Conservation (phyloP, 176 grass and related monocot genomes). For the Thalia dealbata region DNA sequence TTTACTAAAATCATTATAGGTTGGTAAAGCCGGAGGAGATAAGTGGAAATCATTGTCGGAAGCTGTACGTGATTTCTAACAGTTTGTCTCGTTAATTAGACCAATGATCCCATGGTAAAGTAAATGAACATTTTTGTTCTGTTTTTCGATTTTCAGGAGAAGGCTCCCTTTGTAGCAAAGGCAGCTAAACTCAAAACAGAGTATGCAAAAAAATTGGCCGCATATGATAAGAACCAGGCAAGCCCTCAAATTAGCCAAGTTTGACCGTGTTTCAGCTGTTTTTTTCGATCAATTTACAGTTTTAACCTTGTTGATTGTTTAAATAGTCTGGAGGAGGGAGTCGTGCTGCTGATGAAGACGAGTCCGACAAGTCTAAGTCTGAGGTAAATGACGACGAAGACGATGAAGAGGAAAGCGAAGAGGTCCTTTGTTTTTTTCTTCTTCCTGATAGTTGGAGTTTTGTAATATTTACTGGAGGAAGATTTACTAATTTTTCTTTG, state of each 20-base stretch:
- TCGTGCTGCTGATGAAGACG: conserved; percentile 61
- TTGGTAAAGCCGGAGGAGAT: conserved; percentile 78
- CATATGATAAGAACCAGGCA: conserved; percentile 63
- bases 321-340: conserved; percentile 11
- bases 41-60: conserved; percentile 91
- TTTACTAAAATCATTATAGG: conserved; percentile 22
- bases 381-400: conserved; percentile 85
- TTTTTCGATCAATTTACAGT: background rate
- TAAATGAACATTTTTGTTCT: background rate
- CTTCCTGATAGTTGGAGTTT: background rate
- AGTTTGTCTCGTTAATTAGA: background rate
- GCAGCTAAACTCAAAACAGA: conserved; percentile 83
- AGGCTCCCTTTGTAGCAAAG: conserved; percentile 67
- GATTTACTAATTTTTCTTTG: background rate
- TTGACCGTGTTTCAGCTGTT: too few species aligned
- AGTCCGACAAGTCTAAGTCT: conserved; percentile 94
- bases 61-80: conserved; percentile 25
- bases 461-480: background rate
- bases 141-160: conserved; percentile 37
- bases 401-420: conserved; percentile 55
- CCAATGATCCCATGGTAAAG: background rate
- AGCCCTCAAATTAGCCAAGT: background rate
- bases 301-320: background rate
- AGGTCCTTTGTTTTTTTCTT: conserved; percentile 23
- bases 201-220: conserved; percentile 54